Evolutionary conservation across 2,329 filamentous ascomycete genomes (phyloP), one percentile per base, ranked within the genome.

Genomic region (Chrysosporium queenslandicum): DNA sequence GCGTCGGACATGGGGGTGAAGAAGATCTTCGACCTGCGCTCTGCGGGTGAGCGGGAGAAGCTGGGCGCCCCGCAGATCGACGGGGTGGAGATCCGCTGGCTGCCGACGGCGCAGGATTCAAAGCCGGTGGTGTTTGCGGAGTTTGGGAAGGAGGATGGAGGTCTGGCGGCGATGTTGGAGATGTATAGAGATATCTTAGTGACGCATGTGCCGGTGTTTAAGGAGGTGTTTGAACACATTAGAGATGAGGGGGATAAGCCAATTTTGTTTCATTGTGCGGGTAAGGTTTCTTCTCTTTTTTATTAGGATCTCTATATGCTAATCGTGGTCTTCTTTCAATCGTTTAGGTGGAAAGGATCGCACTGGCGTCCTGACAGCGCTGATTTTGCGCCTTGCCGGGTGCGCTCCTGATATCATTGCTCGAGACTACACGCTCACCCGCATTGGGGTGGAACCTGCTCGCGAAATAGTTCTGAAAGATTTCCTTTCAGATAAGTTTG

Each of bases 231-330:
- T 40, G 63, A 67, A 11, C 77, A 86, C 58, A 67, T 87, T 2
- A 64, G 77, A 61, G 56, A 70, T 34, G 58, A 63, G 2, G 55
- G 71, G 1, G 60, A 69, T 2, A 55, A 68, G 1, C 79, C 82
- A 3, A 66, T 83, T 11, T 70, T 87, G 8, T 70, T 88, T 4
- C 84, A 89, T 62, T 89, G 86, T 66, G 85, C 83, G 0, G 84
- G 83, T 0, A 41, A 49, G 54, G 11, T 50, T 12, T 32, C n/a
- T n/a, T n/a, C n/a, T n/a, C n/a, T n/a, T n/a, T n/a, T n/a, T n/a
- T n/a, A n/a, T n/a, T n/a, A n/a, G n/a, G n/a, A n/a, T n/a, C n/a
- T n/a, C n/a, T n/a, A n/a, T n/a, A n/a, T n/a, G n/a, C n/a, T n/a
- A n/a, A n/a, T n/a, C n/a, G n/a, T n/a, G n/a, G 27, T 29, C 27